Percentiles rank a stretch among this genome's conserved stretches.
Conservation (phyloP, 192 early-diverging fungal genomes). For the Umbelopsis isabellina region DNA sequence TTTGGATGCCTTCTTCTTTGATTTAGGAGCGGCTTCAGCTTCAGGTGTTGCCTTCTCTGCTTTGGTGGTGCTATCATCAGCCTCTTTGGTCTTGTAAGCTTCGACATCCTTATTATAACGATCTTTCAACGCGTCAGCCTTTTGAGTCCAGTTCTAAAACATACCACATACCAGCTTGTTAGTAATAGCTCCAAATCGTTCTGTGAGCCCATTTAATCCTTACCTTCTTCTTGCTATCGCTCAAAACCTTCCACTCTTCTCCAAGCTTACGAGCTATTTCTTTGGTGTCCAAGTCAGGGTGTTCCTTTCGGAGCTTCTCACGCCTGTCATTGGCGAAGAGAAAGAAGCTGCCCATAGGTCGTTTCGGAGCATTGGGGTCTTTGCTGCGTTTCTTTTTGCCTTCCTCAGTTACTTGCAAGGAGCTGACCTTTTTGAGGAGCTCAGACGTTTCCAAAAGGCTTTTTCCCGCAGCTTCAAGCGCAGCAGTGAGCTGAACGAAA, state of each 20-base stretch:
- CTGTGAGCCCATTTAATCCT: too few species aligned
- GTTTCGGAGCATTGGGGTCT: slow-evolving; percentile 46
- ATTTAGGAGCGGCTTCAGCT: neutral
- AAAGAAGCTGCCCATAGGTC: slow-evolving; percentile 39
- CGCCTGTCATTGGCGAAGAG: slow-evolving; percentile 35
- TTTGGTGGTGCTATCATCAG: neutral
- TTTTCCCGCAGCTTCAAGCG: neutral
- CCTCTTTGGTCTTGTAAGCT: neutral
- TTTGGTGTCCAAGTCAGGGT: slow-evolving; percentile 28
- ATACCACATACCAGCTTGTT: neutral
- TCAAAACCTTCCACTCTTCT: slow-evolving; percentile 9
- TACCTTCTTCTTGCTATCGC: neutral
- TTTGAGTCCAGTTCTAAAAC: neutral
- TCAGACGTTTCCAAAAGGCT: neutral
- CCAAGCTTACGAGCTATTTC: slow-evolving; percentile 19
- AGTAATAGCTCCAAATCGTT: neutral
- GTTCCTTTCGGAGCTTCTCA: slow-evolving; percentile 6
- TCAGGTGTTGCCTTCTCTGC: neutral
- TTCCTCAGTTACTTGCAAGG: slow-evolving; percentile 29
- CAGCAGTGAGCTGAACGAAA: neutral
- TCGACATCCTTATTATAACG: neutral
- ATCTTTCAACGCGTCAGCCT: neutral
- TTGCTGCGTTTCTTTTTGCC: slow-evolving; percentile 18
- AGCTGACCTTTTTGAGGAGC: slow-evolving; percentile 5
- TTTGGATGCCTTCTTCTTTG: neutral